Percentiles rank a stretch among this genome's conserved stretches.
These are phyloP conservation scores for Phytophthora tubulina DNA, from an alignment of 352 stramenopile species.

Conservation along the genomic window DNA sequence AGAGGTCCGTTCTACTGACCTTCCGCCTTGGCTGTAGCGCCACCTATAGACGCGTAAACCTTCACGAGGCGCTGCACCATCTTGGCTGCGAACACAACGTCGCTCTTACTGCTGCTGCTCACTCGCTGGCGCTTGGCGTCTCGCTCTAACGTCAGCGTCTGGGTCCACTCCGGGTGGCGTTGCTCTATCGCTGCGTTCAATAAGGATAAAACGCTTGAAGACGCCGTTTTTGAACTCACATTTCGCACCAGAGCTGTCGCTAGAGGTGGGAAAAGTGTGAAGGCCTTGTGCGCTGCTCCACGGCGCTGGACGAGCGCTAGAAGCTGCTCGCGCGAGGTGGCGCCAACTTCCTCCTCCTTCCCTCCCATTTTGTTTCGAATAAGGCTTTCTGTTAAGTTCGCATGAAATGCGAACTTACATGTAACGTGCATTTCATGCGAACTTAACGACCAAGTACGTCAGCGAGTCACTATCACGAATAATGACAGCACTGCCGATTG, in stretches of 20 bases:
- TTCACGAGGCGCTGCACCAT: slow-evolving; percentile 73
- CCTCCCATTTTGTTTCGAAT: slow-evolving; percentile 29
- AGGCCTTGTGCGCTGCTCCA: slow-evolving; percentile 20
- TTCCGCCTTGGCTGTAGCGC: slow-evolving; percentile 26
- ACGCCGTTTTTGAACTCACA: background rate
- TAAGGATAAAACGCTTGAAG: slow-evolving; percentile 18
- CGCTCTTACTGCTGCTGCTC: slow-evolving; percentile 37
- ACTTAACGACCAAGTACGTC: slow-evolving; percentile 14
- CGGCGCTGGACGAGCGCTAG: slow-evolving; percentile 40
- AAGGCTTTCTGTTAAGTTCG: slow-evolving; percentile 13
- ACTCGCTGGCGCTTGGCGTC: slow-evolving; percentile 33
- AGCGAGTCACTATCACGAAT: slow-evolving; percentile 5
- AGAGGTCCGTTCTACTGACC: slow-evolving; percentile 14
- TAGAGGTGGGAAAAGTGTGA: slow-evolving; percentile 34
- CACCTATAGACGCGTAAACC: slow-evolving; percentile 43
- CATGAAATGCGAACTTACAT: background rate
- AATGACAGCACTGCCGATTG: background rate
- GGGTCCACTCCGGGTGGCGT: slow-evolving; percentile 30
- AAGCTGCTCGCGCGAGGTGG: slow-evolving; percentile 34
- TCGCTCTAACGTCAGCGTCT: slow-evolving; percentile 19
- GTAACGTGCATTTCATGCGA: background rate
- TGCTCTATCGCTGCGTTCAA: slow-evolving; percentile 36
- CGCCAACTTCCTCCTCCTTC: slow-evolving; percentile 18
- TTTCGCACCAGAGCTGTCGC: slow-evolving; percentile 20
- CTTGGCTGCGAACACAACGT: slow-evolving; percentile 61